A percentile compares a stretch with the other conserved stretches of the same genome.
Evolutionary conservation across 768 basidiomycete genomes (phyloP).

Genomic region (Tulasnella sp.): DNA sequence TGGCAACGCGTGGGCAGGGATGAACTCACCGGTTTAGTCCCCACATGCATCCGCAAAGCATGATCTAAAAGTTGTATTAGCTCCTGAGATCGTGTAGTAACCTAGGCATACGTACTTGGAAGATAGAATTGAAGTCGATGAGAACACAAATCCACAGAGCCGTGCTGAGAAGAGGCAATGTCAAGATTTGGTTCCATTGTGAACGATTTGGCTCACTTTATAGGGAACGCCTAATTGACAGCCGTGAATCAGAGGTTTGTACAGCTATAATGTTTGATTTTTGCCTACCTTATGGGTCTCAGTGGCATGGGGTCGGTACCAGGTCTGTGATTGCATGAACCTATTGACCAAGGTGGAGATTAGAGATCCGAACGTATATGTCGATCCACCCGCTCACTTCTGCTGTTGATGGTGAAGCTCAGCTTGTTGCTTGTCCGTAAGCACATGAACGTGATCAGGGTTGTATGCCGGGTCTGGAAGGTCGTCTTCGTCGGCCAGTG

Average conservation of each 20-base stretch:
- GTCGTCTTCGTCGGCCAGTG: constrained; percentile 62
- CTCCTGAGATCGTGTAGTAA: constrained; percentile 1
- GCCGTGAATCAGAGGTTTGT: not conserved
- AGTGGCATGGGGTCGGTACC: constrained; percentile 79
- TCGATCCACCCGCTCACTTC: constrained; percentile 18
- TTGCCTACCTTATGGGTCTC: constrained; percentile 40
- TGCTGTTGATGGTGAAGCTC: constrained; percentile 38
- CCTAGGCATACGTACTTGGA: constrained; percentile 40
- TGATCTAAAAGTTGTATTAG: constrained; percentile 41
- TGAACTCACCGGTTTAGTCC: constrained; percentile 45
- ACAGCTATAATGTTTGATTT: not conserved
- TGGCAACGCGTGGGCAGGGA: not conserved
- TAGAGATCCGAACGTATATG: constrained; percentile 1
- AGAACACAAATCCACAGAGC: constrained; percentile 62
- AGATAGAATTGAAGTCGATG: constrained; percentile 67
- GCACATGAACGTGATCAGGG: constrained; percentile 56
- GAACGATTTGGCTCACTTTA: constrained; percentile 38
- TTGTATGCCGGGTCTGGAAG: constrained; percentile 67
- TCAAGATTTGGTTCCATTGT: constrained; percentile 16
- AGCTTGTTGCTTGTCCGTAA: constrained; percentile 50
- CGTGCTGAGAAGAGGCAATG: constrained; percentile 29
- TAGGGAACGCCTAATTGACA: constrained; percentile 49
- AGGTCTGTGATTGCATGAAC: constrained; percentile 61
- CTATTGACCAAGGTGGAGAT: constrained; percentile 24
- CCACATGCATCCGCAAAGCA: constrained; percentile 77